Conservation (phyloP, 768 basidiomycete species). For the Lyophyllum decastes region DNA sequence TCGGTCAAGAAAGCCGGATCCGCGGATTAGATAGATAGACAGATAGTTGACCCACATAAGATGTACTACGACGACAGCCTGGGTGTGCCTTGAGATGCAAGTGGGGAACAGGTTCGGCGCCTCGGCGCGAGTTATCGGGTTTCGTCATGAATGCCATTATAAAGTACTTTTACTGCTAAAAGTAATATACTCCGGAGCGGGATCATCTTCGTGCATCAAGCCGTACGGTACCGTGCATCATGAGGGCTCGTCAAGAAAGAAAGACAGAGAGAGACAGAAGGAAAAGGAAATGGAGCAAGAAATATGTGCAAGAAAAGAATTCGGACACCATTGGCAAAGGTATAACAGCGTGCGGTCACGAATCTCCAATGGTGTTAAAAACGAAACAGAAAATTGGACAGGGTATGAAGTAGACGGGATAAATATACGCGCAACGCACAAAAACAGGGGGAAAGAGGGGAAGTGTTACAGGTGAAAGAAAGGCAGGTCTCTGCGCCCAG, state of each 20-base stretch:
- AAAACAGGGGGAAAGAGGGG: not conserved
- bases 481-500: not conserved
- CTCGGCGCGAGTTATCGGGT: not conserved
- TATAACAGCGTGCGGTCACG: not conserved
- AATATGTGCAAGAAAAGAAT: slow-evolving; percentile 3
- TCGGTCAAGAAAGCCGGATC: no score
- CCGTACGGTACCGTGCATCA: slow-evolving; percentile 15
- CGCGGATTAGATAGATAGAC: no score
- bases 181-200: slow-evolving; percentile 8
- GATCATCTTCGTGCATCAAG: slow-evolving; percentile 15
- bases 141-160: slow-evolving; percentile 6
- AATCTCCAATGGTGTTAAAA: not conserved
- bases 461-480: not conserved
- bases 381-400: slow-evolving; percentile 5
- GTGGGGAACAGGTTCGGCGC: not conserved
- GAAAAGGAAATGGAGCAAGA: not conserved
- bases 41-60: no score
- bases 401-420: slow-evolving; percentile 8
- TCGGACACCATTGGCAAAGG: not conserved
- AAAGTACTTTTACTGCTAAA: slow-evolving; percentile 3
- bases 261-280: not conserved
- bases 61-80: not conserved
- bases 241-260: slow-evolving; percentile 6
- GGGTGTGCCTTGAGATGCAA: not conserved
- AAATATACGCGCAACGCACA: slow-evolving; percentile 12